Conservation (phyloP, 371 early-diverging fungal genomes). For the Mortierella sp. region DNA sequence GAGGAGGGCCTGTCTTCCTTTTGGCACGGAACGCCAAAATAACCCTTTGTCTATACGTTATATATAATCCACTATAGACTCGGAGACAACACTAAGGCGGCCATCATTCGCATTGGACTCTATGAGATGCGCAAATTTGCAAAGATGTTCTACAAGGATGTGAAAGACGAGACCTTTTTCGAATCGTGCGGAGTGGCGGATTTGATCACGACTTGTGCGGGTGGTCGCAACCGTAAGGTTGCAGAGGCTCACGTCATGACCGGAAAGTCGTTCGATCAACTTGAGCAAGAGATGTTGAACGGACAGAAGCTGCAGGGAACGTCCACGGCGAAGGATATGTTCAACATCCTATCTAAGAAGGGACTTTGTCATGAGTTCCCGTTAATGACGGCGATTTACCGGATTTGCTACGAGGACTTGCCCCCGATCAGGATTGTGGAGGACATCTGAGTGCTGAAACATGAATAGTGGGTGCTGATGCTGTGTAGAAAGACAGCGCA, state of each 20-base stretch:
- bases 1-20: background rate
- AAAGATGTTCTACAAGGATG: constrained; percentile 80
- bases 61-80: too few relatives aligned
- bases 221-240: constrained; percentile 96
- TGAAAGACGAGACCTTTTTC: constrained; percentile 91
- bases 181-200: constrained; percentile 96
- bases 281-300: constrained; percentile 92
- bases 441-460: constrained; percentile 57
- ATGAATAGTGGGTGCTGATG: too few relatives aligned
- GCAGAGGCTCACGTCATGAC: constrained; percentile 94
- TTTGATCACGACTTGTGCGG: constrained; percentile 95
- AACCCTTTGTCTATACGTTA: too few relatives aligned
- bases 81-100: constrained; percentile 97
- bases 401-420: constrained; percentile 83
- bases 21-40: background rate
- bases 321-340: constrained; percentile 90
- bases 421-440: constrained; percentile 67
- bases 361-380: constrained; percentile 82
- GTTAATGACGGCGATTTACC: constrained; percentile 90
- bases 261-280: constrained; percentile 88
- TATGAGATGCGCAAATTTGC: constrained; percentile 97
- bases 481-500: too few relatives aligned
- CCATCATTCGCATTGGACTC: constrained; percentile 96
- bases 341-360: constrained; percentile 78
- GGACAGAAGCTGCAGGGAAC: constrained; percentile 99